Evolutionary conservation across 2,329 filamentous ascomycete genomes (phyloP), one percentile per base, ranked within the genome.

Genomic region (Periconia sp.): DNA sequence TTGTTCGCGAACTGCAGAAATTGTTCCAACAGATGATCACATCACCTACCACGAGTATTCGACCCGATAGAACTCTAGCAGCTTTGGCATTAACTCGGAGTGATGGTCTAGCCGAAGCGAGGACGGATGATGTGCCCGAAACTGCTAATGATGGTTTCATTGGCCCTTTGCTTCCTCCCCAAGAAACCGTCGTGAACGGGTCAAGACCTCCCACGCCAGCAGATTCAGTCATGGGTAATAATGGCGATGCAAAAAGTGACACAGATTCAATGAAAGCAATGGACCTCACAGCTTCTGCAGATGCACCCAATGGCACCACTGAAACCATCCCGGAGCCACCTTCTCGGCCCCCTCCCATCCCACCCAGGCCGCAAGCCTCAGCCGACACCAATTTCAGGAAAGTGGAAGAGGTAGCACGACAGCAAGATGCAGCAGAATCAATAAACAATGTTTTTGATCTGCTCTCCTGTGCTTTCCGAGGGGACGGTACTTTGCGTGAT

Each of bases 391-490:
- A 58, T 13, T 64, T 81, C 19, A 78, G 80, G 35, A 77, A 81
- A 50, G 78, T 85, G 6, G 80, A 85, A 61, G 78, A 82, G 41
- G 82, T 82, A 17, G 82, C 91, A 33, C 68, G 67, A 47, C 94
- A 99, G 68, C 92, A 99, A 75, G 94, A 99, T 74, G 93, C 97
- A 5, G 92, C 92, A 13, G 94, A 99, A 74, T 93, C 97, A 44
- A 92, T 97, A 77, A 91, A 91, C 54, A 94, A 93, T 65, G 90
- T 96, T 23, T 85, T 97, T 54, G 92, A 93, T 67, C 89, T 94
- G 47, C 80, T 97, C n/a, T 90, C 94, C 65, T 92, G 90, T 49
- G 92, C 93, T 2, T 92, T 97, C 66, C 86, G 83, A 53, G 84
- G 91, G 6, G 82, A 82, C n/a, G 83, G 82, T 3, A 77, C 83